Base-by-base conservation (phyloP, 1,284 basidiomycete genomes). In the Melampsora abietis-canadensis region DNA sequence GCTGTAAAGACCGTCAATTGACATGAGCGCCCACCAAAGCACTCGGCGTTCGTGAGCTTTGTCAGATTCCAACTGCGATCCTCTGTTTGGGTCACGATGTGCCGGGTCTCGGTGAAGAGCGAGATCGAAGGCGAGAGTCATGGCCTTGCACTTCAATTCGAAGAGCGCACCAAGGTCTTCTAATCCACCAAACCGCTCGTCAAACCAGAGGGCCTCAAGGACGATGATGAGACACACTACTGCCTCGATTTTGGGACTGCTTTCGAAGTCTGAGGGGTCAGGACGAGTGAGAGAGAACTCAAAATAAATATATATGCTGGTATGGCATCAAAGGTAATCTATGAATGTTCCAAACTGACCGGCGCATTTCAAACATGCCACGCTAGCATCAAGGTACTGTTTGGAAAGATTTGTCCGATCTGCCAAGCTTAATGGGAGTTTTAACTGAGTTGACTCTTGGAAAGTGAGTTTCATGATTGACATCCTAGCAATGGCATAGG, bases 21-120 rank as follows among this genome's bases (percentile, higher is more conserved):
- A 74, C 57, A 74, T 59, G 5, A 74, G 72, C 37, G 72, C 72
- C 72, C 72, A 74, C 72, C 72, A 74, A 64, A 66, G 30, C 40
- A 74, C 57, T 54, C 72, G 31, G 14, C 72, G 63, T 40, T 74
- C 63, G n/a, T 63, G 48, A 3, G 64, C 63, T 17, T 65, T 47
- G 14, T 31, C 46, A 15, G 64, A 63, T 27, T 62, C 64, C 48
- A 65, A 46, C 30, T 65, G 61, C n/a, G 57, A 21, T 40, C 44
- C 66, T 8, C 64, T 40, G 30, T 24, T 46, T 40, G 72, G 64
- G n/a, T 74, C 72, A 4, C 72, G 63, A 34, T 66, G 72, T 1
- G 72, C 65, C 4, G 72, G 72, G 31, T 74, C 72, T 47, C 72
- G 72, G 31, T 74, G 63, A 37, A 74, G 46, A 40, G 48, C 57